Percentiles rank a stretch among this genome's conserved stretches.
These are phyloP conservation scores for Sanguinoderma infundibulare DNA, from an alignment of 1,284 basidiomycete species.

Conservation along the genomic window DNA sequence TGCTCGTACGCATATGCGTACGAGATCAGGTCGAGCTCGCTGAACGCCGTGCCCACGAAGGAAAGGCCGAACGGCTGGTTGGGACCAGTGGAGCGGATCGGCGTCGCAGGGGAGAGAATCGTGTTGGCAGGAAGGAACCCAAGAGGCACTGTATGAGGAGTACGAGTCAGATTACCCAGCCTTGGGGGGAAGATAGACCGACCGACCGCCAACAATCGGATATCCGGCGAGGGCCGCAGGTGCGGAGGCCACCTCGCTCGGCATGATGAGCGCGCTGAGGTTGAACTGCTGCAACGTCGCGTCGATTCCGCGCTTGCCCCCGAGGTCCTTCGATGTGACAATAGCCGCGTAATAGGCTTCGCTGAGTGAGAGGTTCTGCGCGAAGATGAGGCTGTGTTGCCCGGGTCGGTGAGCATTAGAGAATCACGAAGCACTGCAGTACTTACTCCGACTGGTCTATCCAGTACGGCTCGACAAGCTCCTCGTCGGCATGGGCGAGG, in stretches of 20 bases:
- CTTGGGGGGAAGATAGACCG: not conserved
- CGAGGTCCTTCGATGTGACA: constrained; percentile 53
- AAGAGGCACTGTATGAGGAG: constrained; percentile 43
- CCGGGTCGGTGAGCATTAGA: not conserved
- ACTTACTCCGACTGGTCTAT: constrained; percentile 44
- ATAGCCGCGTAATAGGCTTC: constrained; percentile 52
- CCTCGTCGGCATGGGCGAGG: constrained; percentile 42
- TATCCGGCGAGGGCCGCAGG: constrained; percentile 48
- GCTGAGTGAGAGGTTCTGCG: constrained; percentile 51
- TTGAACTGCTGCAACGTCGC: constrained; percentile 46
- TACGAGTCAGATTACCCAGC: not conserved
- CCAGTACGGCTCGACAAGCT: constrained; percentile 44
- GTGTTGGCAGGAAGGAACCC: constrained; percentile 47
- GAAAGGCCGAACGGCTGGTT: constrained; percentile 54
- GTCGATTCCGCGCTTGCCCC: constrained; percentile 60
- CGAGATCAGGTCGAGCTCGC: constrained; percentile 49
- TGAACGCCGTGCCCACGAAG: constrained; percentile 50
- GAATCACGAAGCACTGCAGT: constrained; percentile 19
- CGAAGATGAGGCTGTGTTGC: constrained; percentile 44
- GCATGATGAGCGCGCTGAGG: constrained; percentile 43
- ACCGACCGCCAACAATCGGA: constrained; percentile 43
- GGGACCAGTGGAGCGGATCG: constrained; percentile 40
- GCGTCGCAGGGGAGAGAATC: constrained; percentile 37
- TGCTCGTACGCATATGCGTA: constrained; percentile 62
- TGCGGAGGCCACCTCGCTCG: constrained; percentile 37